Percentiles rank a stretch among this genome's conserved stretches.
Evolutionary conservation across 2,329 filamentous ascomycete genomes (phyloP).

Genomic region (Colletotrichum noveboracense): DNA sequence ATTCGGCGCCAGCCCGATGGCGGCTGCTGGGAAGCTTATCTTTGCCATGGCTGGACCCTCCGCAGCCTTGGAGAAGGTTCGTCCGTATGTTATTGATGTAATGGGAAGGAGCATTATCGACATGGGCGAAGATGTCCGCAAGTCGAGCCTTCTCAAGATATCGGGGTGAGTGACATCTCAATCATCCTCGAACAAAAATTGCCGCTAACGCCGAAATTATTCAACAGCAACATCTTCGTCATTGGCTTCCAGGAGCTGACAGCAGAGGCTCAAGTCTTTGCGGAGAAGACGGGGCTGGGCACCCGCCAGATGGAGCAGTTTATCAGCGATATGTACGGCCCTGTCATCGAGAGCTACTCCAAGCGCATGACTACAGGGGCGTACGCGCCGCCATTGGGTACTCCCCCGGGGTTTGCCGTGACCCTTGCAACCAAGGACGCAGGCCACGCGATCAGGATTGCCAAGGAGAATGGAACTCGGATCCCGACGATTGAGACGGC

Average conservation of each 20-base stretch:
- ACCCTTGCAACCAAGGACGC: conserved; percentile 12
- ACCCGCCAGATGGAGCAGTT: conserved; percentile 29
- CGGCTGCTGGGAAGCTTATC: conserved; percentile 45
- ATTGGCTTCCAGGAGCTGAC: conserved; percentile 29
- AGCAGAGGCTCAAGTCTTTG: conserved; percentile 33
- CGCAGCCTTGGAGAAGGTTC: conserved; percentile 34
- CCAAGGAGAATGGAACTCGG: not conserved
- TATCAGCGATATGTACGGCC: conserved; percentile 32
- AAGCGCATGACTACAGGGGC: conserved; percentile 30
- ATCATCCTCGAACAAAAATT: not conserved
- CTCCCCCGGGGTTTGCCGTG: conserved; percentile 7
- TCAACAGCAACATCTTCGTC: conserved; percentile 37
- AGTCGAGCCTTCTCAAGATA: conserved; percentile 46
- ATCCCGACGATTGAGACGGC: conserved; percentile 12
- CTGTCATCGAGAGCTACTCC: conserved; percentile 30
- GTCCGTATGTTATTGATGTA: conserved; percentile 43
- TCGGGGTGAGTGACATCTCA: conserved; percentile 32
- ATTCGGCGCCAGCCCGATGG: conserved; percentile 46
- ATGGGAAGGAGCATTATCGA: conserved; percentile 44
- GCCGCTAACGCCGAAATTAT: not conserved
- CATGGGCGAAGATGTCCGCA: conserved; percentile 44
- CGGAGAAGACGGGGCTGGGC: conserved; percentile 32
- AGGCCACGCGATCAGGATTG: conserved; percentile 11
- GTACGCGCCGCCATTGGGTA: conserved; percentile 27
- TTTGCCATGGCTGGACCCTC: conserved; percentile 44